Evolutionary conservation across 495 filamentous ascomycete genomes (phyloP).

Genomic region (Xylaria castorea): DNA sequence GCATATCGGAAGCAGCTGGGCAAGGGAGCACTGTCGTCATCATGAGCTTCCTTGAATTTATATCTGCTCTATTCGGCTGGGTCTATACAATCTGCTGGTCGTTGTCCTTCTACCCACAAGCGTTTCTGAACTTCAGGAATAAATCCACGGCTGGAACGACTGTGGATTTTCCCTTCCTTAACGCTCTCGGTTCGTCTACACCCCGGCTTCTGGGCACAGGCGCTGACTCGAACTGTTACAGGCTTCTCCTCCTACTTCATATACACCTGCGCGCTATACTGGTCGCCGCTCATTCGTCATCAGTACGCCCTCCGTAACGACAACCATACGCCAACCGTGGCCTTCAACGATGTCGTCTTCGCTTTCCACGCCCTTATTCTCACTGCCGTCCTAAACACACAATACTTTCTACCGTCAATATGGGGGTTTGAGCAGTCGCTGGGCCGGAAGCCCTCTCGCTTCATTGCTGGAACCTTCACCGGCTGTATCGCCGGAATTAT

Average conservation of each 20-base stretch:
- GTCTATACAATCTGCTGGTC: slow-evolving; percentile 78
- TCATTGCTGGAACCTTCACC: slow-evolving; percentile 70
- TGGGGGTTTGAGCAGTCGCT: slow-evolving; percentile 76
- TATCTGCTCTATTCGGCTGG: slow-evolving; percentile 65
- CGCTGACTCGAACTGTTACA: slow-evolving; percentile 28
- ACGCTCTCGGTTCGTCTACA: slow-evolving; percentile 69
- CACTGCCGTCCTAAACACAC: slow-evolving; percentile 69
- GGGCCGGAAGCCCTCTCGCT: slow-evolving; percentile 62
- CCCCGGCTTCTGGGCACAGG: slow-evolving; percentile 50
- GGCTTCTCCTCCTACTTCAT: slow-evolving; percentile 82
- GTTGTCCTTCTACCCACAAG: slow-evolving; percentile 91
- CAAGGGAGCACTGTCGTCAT: slow-evolving; percentile 14
- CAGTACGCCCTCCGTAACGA: slow-evolving; percentile 86
- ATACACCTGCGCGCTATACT: slow-evolving; percentile 76
- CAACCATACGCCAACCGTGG: slow-evolving; percentile 78
- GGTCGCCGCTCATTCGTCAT: slow-evolving; percentile 73
- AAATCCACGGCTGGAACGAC: slow-evolving; percentile 81
- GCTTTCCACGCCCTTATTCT: slow-evolving; percentile 76
- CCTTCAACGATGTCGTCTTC: slow-evolving; percentile 89
- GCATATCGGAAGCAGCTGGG: not conserved
- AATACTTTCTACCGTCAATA: slow-evolving; percentile 71
- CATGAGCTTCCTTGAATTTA: slow-evolving; percentile 45
- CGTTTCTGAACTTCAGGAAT: slow-evolving; percentile 74
- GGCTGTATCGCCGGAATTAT: slow-evolving; percentile 67
- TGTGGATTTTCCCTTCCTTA: slow-evolving; percentile 85